phyloP scores from a whole-genome alignment of 2,329 filamentous ascomycete genomes.

The Pyrenophora graminea region DNA sequence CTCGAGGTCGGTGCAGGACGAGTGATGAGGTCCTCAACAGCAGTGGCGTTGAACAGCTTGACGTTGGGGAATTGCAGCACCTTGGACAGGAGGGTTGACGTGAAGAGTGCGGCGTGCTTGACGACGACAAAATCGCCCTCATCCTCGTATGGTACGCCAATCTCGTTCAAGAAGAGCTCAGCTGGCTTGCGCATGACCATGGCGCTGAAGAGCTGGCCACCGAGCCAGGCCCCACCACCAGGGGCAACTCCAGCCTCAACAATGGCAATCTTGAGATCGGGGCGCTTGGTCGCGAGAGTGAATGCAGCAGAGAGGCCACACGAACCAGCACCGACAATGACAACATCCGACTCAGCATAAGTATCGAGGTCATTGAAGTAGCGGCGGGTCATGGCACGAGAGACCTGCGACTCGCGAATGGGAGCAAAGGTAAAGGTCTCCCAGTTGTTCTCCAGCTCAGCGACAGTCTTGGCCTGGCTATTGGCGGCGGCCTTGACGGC shows the following conservation, averaged over 20 bases:
- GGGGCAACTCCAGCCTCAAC: slow-evolving; percentile 87
- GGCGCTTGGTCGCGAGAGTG: slow-evolving; percentile 78
- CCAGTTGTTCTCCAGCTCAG: slow-evolving; percentile 76
- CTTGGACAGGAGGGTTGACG: slow-evolving; percentile 80
- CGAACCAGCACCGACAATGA: slow-evolving; percentile 88
- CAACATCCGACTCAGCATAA: slow-evolving; percentile 90
- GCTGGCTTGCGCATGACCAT: slow-evolving; percentile 96
- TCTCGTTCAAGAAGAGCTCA: slow-evolving; percentile 77
- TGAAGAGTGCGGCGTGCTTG: slow-evolving; percentile 92
- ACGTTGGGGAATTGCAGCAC: slow-evolving; percentile 86
- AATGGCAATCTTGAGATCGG: slow-evolving; percentile 89
- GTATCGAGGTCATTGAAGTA: slow-evolving; percentile 89
- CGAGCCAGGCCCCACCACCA: slow-evolving; percentile 85
- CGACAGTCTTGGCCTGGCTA: slow-evolving; percentile 59
- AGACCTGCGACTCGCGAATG: slow-evolving; percentile 91
- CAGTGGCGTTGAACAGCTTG: slow-evolving; percentile 94
- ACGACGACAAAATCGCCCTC: slow-evolving; percentile 89
- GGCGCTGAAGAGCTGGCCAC: slow-evolving; percentile 90
- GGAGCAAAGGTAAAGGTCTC: slow-evolving; percentile 79
- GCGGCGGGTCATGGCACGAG: slow-evolving; percentile 87
- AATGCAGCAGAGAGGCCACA: slow-evolving; percentile 87
- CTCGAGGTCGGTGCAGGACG: slow-evolving; percentile 57
- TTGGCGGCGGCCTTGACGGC: slow-evolving; percentile 54
- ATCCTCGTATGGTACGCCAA: slow-evolving; percentile 85
- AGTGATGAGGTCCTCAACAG: slow-evolving; percentile 91